Base-by-base conservation (phyloP, 2,329 filamentous ascomycete genomes). In the Monosporascus sp. region DNA sequence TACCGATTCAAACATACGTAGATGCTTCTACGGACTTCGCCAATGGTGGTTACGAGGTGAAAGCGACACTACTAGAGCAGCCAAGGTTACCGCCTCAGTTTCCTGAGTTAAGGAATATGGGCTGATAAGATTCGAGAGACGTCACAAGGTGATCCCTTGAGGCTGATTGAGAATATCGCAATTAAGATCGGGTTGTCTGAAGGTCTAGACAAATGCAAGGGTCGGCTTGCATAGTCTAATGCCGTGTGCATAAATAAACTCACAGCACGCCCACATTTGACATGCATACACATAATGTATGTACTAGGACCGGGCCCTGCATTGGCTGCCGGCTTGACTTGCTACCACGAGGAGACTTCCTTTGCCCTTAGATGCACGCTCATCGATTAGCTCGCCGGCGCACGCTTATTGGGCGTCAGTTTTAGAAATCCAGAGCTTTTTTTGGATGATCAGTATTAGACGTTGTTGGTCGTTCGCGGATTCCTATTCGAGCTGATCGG, bases 251-350 rank as follows among this genome's bases (percentile, higher is more conserved):
- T 24, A 46, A 46, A 46, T 59, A 63, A 60, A 62, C 62, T 62
- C 56, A 55, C 60, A 64, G 57, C 51, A 56, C 54, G 60, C 59
- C 60, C 49, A 59, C 56, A 59, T 56, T 55, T 60, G 58, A 53
- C 60, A 57, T 57, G 55, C 57, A 51, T 57, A 58, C 52, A 53
- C 46, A 51, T 49, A 54, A 41, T 48, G 51, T 50, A 54, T 49
- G 47, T 57, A 51, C 46, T 53, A 60, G 50, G 31, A 57, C 55
- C 60, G 61, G 64, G 62, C 62, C 65, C 64, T 68, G 68, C 68
- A 70, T 70, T 68, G 68, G 66, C 58, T 66, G 66, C 67, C 66
- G 67, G 63, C 57, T 62, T 62, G 57, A 63, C 59, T 63, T 31
- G 24, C 42, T 46, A 42, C 39, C 14, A 42, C 9, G 14, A 14